These are phyloP conservation scores for Talaromyces nanjingensis DNA, from an alignment of 495 filamentous ascomycete genomes.

Conservation along the genomic window DNA sequence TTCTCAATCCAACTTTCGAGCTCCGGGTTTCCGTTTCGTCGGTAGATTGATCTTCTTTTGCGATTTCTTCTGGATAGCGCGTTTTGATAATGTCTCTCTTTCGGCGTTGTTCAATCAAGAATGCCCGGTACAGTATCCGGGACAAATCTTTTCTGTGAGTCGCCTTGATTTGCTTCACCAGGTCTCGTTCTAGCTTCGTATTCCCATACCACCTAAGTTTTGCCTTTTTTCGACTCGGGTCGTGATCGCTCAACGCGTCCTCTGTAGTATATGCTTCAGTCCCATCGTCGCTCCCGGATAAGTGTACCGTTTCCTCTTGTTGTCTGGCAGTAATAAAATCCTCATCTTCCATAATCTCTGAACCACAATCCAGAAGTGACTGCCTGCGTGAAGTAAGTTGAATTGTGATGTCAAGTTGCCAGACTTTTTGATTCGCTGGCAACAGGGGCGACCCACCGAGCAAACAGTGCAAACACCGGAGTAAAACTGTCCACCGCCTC, in stretches of 20 bases:
- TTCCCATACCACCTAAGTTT: background rate
- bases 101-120: background rate
- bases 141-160: background rate
- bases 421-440: background rate
- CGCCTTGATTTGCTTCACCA: background rate
- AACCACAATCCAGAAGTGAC: background rate
- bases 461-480: background rate
- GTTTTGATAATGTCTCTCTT: background rate
- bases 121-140: background rate
- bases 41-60: background rate
- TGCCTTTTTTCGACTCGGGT: background rate
- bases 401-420: background rate
- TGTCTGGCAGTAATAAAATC: background rate
- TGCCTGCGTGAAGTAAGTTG: background rate
- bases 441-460: background rate
- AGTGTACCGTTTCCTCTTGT: background rate
- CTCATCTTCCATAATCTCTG: background rate
- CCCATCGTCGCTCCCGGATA: background rate
- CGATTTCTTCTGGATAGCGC: background rate
- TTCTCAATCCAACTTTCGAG: background rate
- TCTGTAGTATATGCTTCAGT: background rate
- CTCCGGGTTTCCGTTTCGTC: background rate
- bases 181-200: background rate
- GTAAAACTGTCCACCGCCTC: no score
- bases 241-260: background rate